A percentile compares a stretch with the other conserved stretches of the same genome.
Evolutionary conservation across 2,329 filamentous ascomycete genomes (phyloP).

Genomic region (Akanthomyces dipterigenus): DNA sequence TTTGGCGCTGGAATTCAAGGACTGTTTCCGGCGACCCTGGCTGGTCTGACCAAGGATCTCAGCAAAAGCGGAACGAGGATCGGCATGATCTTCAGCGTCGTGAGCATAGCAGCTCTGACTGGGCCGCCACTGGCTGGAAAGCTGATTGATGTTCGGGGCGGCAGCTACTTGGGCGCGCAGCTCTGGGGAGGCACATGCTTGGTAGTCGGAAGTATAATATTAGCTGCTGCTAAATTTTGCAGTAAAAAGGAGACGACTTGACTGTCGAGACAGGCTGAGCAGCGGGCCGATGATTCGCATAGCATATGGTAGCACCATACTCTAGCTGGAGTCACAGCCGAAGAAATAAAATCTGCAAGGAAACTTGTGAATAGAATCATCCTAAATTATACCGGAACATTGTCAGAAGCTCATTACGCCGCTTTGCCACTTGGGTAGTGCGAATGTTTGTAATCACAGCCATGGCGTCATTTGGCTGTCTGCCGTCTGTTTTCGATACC

Average conservation of each 20-base stretch:
- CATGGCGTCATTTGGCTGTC: too few species aligned
- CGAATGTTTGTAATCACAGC: background rate
- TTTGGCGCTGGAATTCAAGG: slow-evolving; percentile 57
- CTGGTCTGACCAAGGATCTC: slow-evolving; percentile 44
- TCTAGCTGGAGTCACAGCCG: too few species aligned
- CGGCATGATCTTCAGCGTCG: slow-evolving; percentile 54
- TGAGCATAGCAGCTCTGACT: slow-evolving; percentile 46
- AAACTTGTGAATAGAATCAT: too few species aligned
- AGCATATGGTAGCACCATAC: too few species aligned
- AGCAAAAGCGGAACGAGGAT: slow-evolving; percentile 49
- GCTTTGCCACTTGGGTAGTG: too few species aligned
- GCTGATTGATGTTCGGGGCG: slow-evolving; percentile 36
- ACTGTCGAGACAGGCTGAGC: background rate
- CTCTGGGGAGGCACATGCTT: slow-evolving; percentile 41
- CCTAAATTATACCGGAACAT: too few species aligned
- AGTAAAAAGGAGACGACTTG: slow-evolving; percentile 19
- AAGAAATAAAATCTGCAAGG: too few species aligned
- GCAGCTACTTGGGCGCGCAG: slow-evolving; percentile 44
- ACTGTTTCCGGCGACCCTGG: slow-evolving; percentile 51
- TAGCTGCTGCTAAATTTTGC: slow-evolving; percentile 33
- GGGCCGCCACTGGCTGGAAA: slow-evolving; percentile 49
- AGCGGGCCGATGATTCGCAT: too few species aligned
- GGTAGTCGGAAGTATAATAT: slow-evolving; percentile 35
- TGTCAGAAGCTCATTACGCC: too few species aligned
- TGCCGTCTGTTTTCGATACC: too few species aligned